phyloP scores from a whole-genome alignment of 768 basidiomycete species.

The Serendipita sp. region DNA sequence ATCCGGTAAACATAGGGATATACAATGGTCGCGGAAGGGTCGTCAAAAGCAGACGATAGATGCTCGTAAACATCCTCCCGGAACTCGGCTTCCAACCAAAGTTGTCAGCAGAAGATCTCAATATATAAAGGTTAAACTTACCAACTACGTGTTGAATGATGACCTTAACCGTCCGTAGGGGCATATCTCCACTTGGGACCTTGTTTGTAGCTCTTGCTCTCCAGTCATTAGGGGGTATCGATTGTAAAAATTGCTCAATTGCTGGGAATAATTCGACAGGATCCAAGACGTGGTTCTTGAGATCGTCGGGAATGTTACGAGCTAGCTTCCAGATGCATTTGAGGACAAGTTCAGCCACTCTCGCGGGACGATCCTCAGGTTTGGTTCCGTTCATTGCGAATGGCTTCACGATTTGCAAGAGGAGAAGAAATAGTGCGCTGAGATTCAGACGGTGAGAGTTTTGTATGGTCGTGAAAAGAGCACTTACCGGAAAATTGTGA shows the following conservation, averaged over 20 bases:
- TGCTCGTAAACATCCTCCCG: conserved; percentile 84
- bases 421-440: conserved; percentile 64
- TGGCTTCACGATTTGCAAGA: conserved; percentile 70
- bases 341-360: conserved; percentile 80
- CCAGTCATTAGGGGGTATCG: conserved; percentile 92
- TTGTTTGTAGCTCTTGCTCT: conserved; percentile 77
- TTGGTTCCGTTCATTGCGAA: conserved; percentile 60
- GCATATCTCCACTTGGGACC: conserved; percentile 95
- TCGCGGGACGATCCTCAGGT: conserved; percentile 63
- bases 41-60: conserved; percentile 79
- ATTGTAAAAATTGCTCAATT: conserved; percentile 86
- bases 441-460: conserved; percentile 5
- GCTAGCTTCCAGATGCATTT: conserved; percentile 99
- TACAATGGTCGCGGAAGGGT: conserved; percentile 92
- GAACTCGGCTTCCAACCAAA: conserved; percentile 42
- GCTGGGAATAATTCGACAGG: conserved; percentile 81
- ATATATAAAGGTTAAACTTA: conserved; percentile 27
- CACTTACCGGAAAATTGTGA: conserved; percentile 77
- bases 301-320: conserved; percentile 81
- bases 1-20: conserved; percentile 92
- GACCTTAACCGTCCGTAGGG: conserved; percentile 91
- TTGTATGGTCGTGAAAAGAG: background rate
- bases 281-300: conserved; percentile 62
- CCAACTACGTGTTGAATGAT: conserved; percentile 95
- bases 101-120: conserved; percentile 12